Percentiles rank a stretch among this genome's conserved stretches.
Evolutionary conservation across 1,284 basidiomycete species (phyloP).

Genomic region (Gastroboletus turbinatus): DNA sequence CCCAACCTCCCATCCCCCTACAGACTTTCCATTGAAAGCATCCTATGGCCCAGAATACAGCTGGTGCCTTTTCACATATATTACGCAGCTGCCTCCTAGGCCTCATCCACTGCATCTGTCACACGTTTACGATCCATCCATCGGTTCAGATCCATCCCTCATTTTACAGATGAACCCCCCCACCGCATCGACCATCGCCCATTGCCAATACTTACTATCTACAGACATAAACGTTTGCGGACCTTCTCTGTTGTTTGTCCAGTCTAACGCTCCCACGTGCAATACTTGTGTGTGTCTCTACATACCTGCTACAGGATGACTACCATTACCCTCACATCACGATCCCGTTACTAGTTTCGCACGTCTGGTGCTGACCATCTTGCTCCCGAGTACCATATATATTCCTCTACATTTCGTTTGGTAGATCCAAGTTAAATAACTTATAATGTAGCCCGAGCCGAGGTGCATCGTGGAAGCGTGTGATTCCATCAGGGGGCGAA

Average conservation of each 20-base stretch:
- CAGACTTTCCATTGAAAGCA: conserved; percentile 9
- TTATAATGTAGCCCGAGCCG: not conserved
- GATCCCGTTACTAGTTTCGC: not conserved
- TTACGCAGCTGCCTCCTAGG: not conserved
- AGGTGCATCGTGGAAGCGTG: not conserved
- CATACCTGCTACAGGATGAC: conserved; percentile 22
- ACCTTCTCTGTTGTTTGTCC: conserved; percentile 10
- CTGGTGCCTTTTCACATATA: conserved; percentile 1
- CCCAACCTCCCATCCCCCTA: not conserved
- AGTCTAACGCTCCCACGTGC: conserved; percentile 1
- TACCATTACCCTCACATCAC: conserved; percentile 3
- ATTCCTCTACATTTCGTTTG: not conserved
- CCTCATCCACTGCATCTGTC: conserved; percentile 11
- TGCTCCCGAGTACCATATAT: conserved; percentile 11
- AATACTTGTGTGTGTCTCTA: conserved; percentile 1
- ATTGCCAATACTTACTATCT: conserved; percentile 17
- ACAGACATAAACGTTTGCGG: conserved; percentile 14
- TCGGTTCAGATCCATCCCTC: not conserved
- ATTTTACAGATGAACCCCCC: not conserved
- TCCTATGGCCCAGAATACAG: conserved; percentile 2
- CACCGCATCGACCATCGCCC: not conserved
- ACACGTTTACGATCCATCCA: conserved; percentile 8
- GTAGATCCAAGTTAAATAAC: conserved; percentile 4
- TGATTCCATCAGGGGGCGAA: conserved; percentile 16
- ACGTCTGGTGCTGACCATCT: conserved; percentile 2